These are phyloP conservation scores for Hymenoscyphus salicellus DNA, from an alignment of 2,329 filamentous ascomycete species.

Conservation along the genomic window DNA sequence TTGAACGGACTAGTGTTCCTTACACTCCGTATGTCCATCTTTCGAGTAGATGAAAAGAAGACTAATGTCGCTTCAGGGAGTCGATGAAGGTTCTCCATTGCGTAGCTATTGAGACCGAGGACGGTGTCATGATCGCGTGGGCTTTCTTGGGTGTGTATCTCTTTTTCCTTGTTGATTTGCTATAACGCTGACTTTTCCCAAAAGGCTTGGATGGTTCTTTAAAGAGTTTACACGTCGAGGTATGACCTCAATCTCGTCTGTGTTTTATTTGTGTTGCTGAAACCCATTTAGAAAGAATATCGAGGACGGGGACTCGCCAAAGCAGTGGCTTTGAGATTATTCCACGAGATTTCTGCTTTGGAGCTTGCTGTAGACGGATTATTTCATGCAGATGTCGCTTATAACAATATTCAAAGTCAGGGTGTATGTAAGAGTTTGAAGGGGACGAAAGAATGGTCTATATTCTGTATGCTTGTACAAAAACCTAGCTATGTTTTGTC, in stretches of 20 bases:
- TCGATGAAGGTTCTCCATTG: background rate
- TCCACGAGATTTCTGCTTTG: background rate
- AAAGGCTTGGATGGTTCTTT: background rate
- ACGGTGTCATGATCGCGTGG: background rate
- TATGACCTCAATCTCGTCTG: background rate
- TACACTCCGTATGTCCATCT: slow-evolving; percentile 15
- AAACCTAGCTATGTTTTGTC: too few relatives aligned
- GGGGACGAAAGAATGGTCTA: background rate
- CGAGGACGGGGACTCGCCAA: background rate
- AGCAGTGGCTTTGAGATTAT: background rate
- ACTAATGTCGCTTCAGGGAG: background rate
- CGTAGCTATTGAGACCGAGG: background rate
- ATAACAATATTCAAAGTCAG: background rate
- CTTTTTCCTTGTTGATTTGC: background rate
- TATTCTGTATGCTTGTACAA: background rate
- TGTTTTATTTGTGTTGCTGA: background rate
- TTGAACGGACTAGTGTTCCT: slow-evolving; percentile 54
- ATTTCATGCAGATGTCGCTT: background rate
- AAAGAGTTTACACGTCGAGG: background rate
- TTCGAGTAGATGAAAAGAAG: too few relatives aligned
- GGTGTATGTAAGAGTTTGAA: background rate
- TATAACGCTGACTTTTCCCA: background rate
- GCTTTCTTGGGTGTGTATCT: background rate
- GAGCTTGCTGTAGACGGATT: background rate
- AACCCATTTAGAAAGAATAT: background rate